A percentile compares a stretch with the other conserved stretches of the same genome.
Conservation (phyloP, 805 yeast species). For the Monosporozyma servazzii region DNA sequence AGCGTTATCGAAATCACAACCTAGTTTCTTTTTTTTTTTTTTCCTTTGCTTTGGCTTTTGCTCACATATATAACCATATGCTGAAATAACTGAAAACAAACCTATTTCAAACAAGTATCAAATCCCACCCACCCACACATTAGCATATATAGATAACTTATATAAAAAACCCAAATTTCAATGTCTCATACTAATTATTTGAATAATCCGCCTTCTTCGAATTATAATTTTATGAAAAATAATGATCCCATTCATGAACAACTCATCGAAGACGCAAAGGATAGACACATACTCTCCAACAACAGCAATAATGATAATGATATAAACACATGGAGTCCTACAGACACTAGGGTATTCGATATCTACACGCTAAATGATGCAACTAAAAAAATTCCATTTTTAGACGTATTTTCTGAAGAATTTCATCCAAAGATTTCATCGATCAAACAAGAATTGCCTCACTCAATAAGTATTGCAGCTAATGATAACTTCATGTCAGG, state of each 20-base stretch:
- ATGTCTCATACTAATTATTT: neutral
- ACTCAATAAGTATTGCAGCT: neutral
- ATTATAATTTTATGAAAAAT: neutral
- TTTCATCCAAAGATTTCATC: neutral
- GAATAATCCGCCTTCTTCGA: neutral
- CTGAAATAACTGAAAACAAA: too few species aligned
- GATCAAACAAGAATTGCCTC: neutral
- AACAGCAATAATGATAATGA: neutral
- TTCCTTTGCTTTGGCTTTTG: too few species aligned
- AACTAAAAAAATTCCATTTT: conserved; percentile 9
- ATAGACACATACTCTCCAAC: neutral
- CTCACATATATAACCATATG: too few species aligned
- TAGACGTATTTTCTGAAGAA: conserved; percentile 19
- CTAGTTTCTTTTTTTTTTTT: too few species aligned
- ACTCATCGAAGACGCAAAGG: neutral
- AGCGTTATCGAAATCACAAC: too few species aligned
- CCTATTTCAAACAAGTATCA: too few species aligned
- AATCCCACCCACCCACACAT: too few species aligned
- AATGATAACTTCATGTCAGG: neutral
- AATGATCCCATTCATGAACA: neutral
- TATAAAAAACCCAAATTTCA: neutral
- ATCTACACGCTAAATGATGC: conserved; percentile 18
- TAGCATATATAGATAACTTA: too few species aligned
- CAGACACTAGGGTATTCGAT: conserved; percentile 17
- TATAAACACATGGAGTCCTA: conserved; percentile 15